These are phyloP conservation scores for Calonectria honghensis DNA, from an alignment of 2,329 filamentous ascomycete genomes.

Conservation along the genomic window DNA sequence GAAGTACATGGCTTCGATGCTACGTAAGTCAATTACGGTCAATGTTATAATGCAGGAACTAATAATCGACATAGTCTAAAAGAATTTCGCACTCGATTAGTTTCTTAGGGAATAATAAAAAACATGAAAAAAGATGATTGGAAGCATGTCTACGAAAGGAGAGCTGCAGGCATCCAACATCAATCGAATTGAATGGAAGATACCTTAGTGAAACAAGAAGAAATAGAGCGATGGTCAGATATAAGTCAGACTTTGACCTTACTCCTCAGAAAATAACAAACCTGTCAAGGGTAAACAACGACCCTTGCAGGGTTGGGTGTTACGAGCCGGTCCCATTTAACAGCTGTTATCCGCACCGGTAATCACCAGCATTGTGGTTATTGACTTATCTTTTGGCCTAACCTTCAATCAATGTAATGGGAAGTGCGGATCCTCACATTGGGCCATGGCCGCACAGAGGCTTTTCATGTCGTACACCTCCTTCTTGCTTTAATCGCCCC, in stretches of 20 bases:
- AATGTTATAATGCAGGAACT: neutral
- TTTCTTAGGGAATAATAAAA: conserved; percentile 16
- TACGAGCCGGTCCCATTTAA: too few species aligned
- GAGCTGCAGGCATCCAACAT: neutral
- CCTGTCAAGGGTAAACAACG: neutral
- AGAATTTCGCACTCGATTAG: neutral
- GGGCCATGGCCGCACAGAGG: neutral
- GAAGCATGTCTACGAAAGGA: neutral
- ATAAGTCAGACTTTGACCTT: neutral
- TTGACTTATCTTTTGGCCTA: too few species aligned
- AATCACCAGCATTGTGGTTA: too few species aligned
- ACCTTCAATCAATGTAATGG: too few species aligned
- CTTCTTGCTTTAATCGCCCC: neutral
- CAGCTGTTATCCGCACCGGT: too few species aligned
- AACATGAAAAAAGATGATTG: neutral
- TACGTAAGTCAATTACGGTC: neutral
- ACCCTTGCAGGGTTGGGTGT: neutral
- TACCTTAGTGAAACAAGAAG: neutral
- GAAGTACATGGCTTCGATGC: neutral
- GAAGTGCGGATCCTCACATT: too few species aligned
- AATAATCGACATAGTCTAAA: neutral
- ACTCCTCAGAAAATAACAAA: neutral
- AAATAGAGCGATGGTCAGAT: neutral
- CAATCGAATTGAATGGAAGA: neutral
- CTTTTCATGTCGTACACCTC: neutral